Evolutionary conservation across 805 yeast species (phyloP).

Genomic region (Candida sphagnicola): DNA sequence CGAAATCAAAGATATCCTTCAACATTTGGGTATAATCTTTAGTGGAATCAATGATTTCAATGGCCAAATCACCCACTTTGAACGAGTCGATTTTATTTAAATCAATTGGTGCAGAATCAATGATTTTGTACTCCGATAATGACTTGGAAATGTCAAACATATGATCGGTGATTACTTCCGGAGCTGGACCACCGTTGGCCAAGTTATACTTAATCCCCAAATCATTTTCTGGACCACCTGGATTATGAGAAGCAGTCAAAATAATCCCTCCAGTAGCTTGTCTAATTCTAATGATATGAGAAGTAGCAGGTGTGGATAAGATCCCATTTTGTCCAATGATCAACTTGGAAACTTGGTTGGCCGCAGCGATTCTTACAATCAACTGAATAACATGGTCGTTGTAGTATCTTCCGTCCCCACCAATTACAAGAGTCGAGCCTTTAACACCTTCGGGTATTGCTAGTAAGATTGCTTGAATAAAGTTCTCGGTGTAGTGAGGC

Average conservation of each 20-base stretch:
- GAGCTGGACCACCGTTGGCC: conserved; percentile 97
- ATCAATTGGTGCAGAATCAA: conserved; percentile 62
- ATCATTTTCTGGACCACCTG: conserved; percentile 92
- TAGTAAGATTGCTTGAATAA: conserved; percentile 78
- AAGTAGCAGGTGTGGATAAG: conserved; percentile 93
- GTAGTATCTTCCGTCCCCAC: conserved; percentile 96
- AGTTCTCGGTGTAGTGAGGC: conserved; percentile 84
- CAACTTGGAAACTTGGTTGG: conserved; percentile 82
- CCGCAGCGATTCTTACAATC: conserved; percentile 82
- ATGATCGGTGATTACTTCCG: conserved; percentile 86
- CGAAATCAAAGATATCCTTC: conserved; percentile 85
- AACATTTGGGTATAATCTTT: conserved; percentile 72
- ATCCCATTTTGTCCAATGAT: conserved; percentile 87
- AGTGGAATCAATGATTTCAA: conserved; percentile 83
- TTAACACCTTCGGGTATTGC: conserved; percentile 88
- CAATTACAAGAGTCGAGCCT: conserved; percentile 77
- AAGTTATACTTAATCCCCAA: conserved; percentile 94
- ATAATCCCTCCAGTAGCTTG: conserved; percentile 91
- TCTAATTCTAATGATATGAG: conserved; percentile 78
- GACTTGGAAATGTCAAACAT: conserved; percentile 68
- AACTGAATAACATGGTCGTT: conserved; percentile 76
- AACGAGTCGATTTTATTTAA: conserved; percentile 52
- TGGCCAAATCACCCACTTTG: conserved; percentile 55
- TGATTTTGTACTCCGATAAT: conserved; percentile 56
- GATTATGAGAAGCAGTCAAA: conserved; percentile 94